Conservation (phyloP, 2,329 filamentous ascomycete genomes). For the Pseudocercospora musae region DNA sequence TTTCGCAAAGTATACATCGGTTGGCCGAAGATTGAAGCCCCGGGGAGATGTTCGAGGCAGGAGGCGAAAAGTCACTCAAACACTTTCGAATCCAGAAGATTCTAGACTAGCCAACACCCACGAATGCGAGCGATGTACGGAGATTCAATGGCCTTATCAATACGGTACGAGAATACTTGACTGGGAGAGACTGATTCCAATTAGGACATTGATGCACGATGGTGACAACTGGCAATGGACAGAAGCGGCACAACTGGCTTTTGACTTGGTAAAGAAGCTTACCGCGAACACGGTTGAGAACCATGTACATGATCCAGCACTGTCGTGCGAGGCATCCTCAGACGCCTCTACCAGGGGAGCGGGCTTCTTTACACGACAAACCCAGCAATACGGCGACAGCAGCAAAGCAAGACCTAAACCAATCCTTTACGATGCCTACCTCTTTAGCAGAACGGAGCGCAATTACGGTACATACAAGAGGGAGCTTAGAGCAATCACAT, state of each 20-base stretch:
- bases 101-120: neutral
- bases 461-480: neutral
- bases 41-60: neutral
- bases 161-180: neutral
- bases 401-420: neutral
- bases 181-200: neutral
- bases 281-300: neutral
- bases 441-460: neutral
- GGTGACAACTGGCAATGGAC: neutral
- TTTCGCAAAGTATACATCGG: neutral
- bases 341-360: neutral
- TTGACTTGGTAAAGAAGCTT: neutral
- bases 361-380: neutral
- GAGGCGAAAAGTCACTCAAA: neutral
- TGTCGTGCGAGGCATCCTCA: neutral
- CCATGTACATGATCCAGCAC: neutral
- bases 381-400: neutral
- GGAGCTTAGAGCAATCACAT: neutral
- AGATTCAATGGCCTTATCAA: neutral
- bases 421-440: neutral
- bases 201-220: neutral
- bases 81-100: neutral
- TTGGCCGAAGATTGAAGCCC: neutral
- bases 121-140: neutral
- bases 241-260: neutral